Evolutionary conservation across 2,329 filamentous ascomycete genomes (phyloP), one percentile per base, ranked within the genome.

Genomic region (Hortaea sp.): DNA sequence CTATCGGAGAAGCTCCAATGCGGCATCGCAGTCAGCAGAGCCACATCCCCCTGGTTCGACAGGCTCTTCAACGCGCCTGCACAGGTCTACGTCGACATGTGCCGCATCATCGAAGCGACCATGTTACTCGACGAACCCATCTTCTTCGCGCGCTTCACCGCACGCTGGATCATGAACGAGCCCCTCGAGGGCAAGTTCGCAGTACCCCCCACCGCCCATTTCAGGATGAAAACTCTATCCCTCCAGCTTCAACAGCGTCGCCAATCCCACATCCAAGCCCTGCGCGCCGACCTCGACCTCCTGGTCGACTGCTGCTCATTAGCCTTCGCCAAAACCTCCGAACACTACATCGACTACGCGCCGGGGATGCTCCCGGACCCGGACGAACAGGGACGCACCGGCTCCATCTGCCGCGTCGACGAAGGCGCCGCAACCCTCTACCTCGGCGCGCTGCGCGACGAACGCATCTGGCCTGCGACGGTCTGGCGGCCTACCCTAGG

Each of bases 101-200:
- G 44, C 27, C 44, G 43, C 29, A 50, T 57, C 42, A 48, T 61
- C 37, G 50, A 61, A 44, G 55, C 57, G 1, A 48, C 54, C 9
- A 53, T 49, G 39, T 20, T 56, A 30, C 54, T 60, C 46, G 53
- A 60, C 43, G 58, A 62, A 42, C 51, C 60, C 11, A 43, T 52
- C 44, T 61, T 48, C 45, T 61, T 61, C 51, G 51, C 57, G 3
- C 53, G 59, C 39, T 59, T 61, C 50, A 56, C 57, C 7, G 47
- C 52, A 11, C 53, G 50, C 43, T 61, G 49, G 47, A 45, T 59
- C 20, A 48, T 50, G n/a, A 38, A 39, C 5, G 44, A 46, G 34
- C 40, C 51, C 7, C 11, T 51, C 10, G 39, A 44, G 5, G 42
- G 40, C 12, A 44, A 42, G 6, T 28, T 44, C 11, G 29, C 41